These are phyloP conservation scores for Pisolithus tinctorius DNA, from an alignment of 768 basidiomycete genomes.

Conservation along the genomic window DNA sequence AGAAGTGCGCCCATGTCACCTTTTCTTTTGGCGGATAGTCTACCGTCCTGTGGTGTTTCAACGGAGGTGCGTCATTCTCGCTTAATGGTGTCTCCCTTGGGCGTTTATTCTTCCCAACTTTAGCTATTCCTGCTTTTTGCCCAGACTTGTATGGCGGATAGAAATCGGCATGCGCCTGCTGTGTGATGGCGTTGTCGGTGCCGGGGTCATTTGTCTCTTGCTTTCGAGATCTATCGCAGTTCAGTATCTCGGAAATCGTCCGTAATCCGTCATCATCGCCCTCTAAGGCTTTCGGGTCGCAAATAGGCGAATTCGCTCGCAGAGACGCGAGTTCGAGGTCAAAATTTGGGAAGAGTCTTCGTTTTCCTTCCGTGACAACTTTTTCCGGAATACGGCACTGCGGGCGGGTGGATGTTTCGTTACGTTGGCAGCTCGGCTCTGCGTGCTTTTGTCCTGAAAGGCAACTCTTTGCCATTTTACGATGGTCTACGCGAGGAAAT, in stretches of 20 bases:
- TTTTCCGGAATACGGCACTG: slow-evolving; percentile 40
- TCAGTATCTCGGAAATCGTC: slow-evolving; percentile 24
- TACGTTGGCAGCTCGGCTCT: slow-evolving; percentile 34
- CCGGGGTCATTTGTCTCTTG: slow-evolving; percentile 36
- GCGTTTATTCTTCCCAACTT: background rate
- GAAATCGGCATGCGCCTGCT: slow-evolving; percentile 27
- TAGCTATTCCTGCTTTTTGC: too few relatives aligned
- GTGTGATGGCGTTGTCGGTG: slow-evolving; percentile 37
- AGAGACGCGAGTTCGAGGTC: slow-evolving; percentile 40
- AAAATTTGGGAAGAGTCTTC: slow-evolving; percentile 35
- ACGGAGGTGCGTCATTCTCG: slow-evolving; percentile 3
- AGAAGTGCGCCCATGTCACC: background rate
- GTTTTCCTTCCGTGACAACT: slow-evolving; percentile 1
- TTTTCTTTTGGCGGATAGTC: background rate
- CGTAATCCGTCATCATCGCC: slow-evolving; percentile 32
- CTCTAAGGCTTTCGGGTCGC: slow-evolving; percentile 13
- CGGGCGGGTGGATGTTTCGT: slow-evolving; percentile 31
- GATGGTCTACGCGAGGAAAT: background rate
- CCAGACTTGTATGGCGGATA: background rate
- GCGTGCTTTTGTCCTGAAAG: slow-evolving; percentile 39
- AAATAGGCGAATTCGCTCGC: slow-evolving; percentile 16
- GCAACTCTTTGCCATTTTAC: slow-evolving; percentile 3
- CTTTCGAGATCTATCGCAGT: slow-evolving; percentile 24
- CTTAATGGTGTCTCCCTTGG: too few relatives aligned
- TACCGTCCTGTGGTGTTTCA: slow-evolving; percentile 13